phyloP scores from a whole-genome alignment of 2,329 filamentous ascomycete species.

The Chrysosporium keratinophilum region DNA sequence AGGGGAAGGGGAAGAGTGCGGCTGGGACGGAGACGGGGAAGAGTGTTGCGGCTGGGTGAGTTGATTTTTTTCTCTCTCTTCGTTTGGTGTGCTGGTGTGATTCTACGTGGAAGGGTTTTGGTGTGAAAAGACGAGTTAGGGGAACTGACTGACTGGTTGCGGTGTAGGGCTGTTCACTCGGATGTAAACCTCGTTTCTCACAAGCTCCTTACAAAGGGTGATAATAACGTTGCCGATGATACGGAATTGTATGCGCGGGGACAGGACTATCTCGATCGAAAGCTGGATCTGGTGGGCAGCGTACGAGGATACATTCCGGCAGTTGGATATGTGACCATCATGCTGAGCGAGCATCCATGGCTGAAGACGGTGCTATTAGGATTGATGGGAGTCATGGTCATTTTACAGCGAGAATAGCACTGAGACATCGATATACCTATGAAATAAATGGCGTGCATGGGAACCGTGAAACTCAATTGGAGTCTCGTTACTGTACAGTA shows the following conservation, averaged over 20 bases:
- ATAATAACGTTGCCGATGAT: slow-evolving; percentile 91
- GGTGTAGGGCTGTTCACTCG: slow-evolving; percentile 19
- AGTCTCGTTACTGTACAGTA: neutral
- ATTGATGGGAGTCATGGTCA: slow-evolving; percentile 87
- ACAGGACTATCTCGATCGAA: slow-evolving; percentile 74
- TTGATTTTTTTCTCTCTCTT: neutral
- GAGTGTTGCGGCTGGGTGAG: slow-evolving; percentile 13
- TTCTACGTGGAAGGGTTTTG: neutral
- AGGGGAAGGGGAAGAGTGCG: slow-evolving; percentile 18
- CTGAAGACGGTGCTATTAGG: slow-evolving; percentile 90
- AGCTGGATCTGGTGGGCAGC: slow-evolving; percentile 81
- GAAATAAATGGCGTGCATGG: neutral
- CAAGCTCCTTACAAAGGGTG: slow-evolving; percentile 84
- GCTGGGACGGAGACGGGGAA: slow-evolving; percentile 4
- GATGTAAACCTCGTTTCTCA: slow-evolving; percentile 20
- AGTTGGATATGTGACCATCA: slow-evolving; percentile 92
- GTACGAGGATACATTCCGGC: slow-evolving; percentile 88
- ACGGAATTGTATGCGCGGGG: slow-evolving; percentile 79
- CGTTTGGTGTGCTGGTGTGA: neutral
- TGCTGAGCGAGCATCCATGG: slow-evolving; percentile 93
- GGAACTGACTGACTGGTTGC: slow-evolving; percentile 3
- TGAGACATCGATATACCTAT: neutral
- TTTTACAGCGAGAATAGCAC: slow-evolving; percentile 71
- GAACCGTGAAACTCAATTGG: neutral
- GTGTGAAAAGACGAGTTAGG: neutral